Percentiles rank a stretch among this genome's conserved stretches.
These are phyloP conservation scores for Grigorovia humatica DNA, from an alignment of 805 yeast genomes.

Conservation along the genomic window DNA sequence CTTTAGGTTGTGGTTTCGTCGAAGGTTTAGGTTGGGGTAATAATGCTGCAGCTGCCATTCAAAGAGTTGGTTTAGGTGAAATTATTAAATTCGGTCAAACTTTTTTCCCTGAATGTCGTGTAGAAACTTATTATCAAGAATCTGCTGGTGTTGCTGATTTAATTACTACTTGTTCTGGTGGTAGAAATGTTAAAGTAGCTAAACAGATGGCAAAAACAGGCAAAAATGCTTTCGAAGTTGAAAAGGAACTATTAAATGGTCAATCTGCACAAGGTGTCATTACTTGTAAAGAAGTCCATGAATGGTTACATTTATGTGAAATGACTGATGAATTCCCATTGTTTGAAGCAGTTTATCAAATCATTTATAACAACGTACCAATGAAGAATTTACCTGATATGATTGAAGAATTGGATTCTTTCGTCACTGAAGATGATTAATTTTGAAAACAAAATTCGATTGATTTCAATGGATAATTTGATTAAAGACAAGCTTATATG, in stretches of 20 bases:
- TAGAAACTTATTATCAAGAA: slow-evolving; percentile 82
- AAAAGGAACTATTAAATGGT: slow-evolving; percentile 78
- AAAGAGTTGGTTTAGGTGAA: slow-evolving; percentile 89
- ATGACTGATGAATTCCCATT: slow-evolving; percentile 61
- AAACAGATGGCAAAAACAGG: slow-evolving; percentile 72
- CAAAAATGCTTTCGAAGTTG: slow-evolving; percentile 69
- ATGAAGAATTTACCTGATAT: slow-evolving; percentile 66
- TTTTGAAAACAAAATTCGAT: too few relatives aligned
- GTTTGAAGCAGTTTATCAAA: slow-evolving; percentile 58
- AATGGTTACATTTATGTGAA: slow-evolving; percentile 43
- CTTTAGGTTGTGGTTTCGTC: slow-evolving; percentile 92
- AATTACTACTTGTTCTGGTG: slow-evolving; percentile 94
- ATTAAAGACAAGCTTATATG: neutral
- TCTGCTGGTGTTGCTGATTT: slow-evolving; percentile 96
- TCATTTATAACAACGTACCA: slow-evolving; percentile 61
- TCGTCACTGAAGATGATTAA: slow-evolving; percentile 7
- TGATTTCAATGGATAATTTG: neutral
- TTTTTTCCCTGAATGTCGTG: slow-evolving; percentile 64
- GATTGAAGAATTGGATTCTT: slow-evolving; percentile 37
- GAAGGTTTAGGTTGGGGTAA: slow-evolving; percentile 99
- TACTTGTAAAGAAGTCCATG: slow-evolving; percentile 85
- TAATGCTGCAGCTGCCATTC: slow-evolving; percentile 93
- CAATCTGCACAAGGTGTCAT: slow-evolving; percentile 93
- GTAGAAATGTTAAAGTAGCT: slow-evolving; percentile 90
- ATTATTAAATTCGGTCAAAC: slow-evolving; percentile 72